phyloP scores from a whole-genome alignment of 2,329 filamentous ascomycete species.

The Penicillium sp. region DNA sequence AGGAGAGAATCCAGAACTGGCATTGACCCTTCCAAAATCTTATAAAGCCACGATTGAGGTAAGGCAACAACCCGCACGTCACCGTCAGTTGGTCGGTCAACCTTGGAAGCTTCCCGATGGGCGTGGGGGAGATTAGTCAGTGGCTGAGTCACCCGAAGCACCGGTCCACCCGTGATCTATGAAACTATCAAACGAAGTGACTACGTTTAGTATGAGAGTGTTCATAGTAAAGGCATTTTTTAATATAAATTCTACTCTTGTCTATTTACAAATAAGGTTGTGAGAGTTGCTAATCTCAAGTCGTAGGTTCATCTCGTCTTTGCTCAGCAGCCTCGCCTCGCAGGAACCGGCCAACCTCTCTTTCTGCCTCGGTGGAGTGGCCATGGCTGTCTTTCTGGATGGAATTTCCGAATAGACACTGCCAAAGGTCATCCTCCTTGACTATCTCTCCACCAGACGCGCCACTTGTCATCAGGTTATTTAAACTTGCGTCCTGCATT shows the following conservation, averaged over 20 bases:
- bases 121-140: slow-evolving; percentile 12
- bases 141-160: neutral
- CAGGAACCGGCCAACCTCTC: slow-evolving; percentile 51
- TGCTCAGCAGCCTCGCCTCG: slow-evolving; percentile 56
- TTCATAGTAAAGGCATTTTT: neutral
- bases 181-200: neutral
- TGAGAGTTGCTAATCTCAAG: neutral
- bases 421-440: slow-evolving; percentile 76
- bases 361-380: slow-evolving; percentile 29
- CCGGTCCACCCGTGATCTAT: neutral
- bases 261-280: neutral
- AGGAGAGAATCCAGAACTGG: neutral
- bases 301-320: slow-evolving; percentile 27
- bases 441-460: slow-evolving; percentile 76
- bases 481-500: slow-evolving; percentile 69
- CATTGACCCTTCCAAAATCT: neutral
- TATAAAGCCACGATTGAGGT: neutral
- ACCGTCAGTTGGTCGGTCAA: neutral
- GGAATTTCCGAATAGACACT: slow-evolving; percentile 73
- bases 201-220: neutral
- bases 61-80: slow-evolving; percentile 16
- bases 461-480: slow-evolving; percentile 68
- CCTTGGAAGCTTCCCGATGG: neutral
- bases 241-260: neutral
- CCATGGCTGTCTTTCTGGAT: slow-evolving; percentile 26